These are phyloP conservation scores for Zychaea mexicana DNA, from an alignment of 371 early-diverging fungal species.

Conservation along the genomic window DNA sequence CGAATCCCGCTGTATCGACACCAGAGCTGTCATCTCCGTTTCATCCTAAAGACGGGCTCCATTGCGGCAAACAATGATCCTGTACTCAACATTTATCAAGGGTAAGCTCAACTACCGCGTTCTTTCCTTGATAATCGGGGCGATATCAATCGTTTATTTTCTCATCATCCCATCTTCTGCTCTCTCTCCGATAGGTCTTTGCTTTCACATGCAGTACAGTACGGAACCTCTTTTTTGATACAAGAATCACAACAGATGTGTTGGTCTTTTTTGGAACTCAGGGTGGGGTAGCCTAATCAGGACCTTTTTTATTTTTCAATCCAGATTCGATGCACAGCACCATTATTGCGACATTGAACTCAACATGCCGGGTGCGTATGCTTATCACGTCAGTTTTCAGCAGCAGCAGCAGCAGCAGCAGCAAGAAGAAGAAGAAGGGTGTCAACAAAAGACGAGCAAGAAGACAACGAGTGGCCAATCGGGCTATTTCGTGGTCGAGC, in stretches of 20 bases:
- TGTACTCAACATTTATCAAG: constrained; percentile 57
- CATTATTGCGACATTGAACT: constrained; percentile 70
- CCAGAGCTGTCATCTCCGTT: constrained; percentile 71
- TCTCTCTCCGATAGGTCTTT: constrained; percentile 14
- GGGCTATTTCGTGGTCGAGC: constrained; percentile 89
- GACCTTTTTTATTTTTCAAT: too few species aligned
- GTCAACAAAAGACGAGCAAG: not conserved
- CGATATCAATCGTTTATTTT: too few species aligned
- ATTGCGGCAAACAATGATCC: constrained; percentile 56
- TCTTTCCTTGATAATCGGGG: too few species aligned
- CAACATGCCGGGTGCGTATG: constrained; percentile 77
- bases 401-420: not conserved
- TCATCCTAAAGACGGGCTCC: constrained; percentile 81
- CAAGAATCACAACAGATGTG: constrained; percentile 29
- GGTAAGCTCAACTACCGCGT: too few species aligned
- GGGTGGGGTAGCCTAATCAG: not conserved
- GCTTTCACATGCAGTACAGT: constrained; percentile 22
- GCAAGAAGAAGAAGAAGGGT: not conserved
- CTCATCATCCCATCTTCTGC: constrained; percentile 18
- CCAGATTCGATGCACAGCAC: constrained; percentile 6
- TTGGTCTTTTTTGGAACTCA: constrained; percentile 10
- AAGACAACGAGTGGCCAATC: constrained; percentile 15
- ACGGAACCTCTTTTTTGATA: not conserved
- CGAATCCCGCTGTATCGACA: constrained; percentile 72
- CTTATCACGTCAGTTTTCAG: constrained; percentile 81